Evolutionary conservation across 1,284 basidiomycete genomes (phyloP), one percentile per base, ranked within the genome.

Genomic region (Trichosporon ovoides): DNA sequence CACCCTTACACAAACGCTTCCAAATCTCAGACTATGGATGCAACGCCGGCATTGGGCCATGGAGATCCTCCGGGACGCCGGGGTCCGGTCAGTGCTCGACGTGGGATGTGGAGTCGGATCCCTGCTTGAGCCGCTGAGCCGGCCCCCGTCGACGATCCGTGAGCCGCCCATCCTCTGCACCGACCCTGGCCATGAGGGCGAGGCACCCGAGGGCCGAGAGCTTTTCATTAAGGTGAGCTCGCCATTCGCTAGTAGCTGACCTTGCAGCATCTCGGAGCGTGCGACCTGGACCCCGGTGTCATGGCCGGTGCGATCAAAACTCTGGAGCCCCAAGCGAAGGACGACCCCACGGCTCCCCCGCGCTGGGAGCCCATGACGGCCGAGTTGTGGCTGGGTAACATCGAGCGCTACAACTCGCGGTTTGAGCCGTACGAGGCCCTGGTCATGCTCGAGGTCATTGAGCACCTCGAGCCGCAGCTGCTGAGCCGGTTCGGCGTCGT

Each of bases 401-500:
- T 97, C 46, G 84, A 90, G 70, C 79, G 80, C 9, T 81, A 87
- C 67, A 96, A 96, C 68, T 80, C 84, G 22, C 81, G 83, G 38
- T 86, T 97, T 64, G 81, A 80, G 53, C 83, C 81, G 48, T 82
- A 84, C 19, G 91, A 96, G 61, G 92, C 90, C 60, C 88, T 96
- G 63, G 84, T 92, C 22, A 84, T 87, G 18, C 87, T 85, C 7
- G 93, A 97, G 81, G 87, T 96, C 85, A 88, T 98, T 68, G 94
- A 98, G 75, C 94, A 98, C 70, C 80, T 98, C 57, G 81, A 85
- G 12, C 83, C 85, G 2, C 73, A 82, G 14, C 77, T 88, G 11
- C 81, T 96, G n/a, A 80, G 82, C 7, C 80, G 82, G n/a, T 91
- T 94, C 68, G 86, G 87, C 3, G 88, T 89, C 12, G 80, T 87